A percentile compares a stretch with the other conserved stretches of the same genome.
Conservation (phyloP, 345 rosid genomes). For the Lumnitzera racemosa region DNA sequence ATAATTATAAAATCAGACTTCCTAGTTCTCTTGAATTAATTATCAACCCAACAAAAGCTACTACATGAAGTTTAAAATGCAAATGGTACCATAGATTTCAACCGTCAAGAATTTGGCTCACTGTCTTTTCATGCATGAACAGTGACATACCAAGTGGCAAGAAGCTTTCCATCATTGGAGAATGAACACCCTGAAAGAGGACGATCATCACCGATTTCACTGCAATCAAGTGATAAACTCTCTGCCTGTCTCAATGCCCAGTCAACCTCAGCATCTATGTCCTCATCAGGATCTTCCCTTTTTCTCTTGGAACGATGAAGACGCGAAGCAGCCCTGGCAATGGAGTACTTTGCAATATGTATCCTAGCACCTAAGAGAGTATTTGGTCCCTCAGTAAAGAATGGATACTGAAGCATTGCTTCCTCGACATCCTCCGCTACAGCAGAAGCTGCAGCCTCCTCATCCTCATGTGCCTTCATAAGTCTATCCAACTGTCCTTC, state of each 20-base stretch:
- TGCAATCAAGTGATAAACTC: constrained; percentile 64
- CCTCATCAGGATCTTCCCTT: constrained; percentile 93
- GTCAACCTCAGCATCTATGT: constrained; percentile 74
- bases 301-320: constrained; percentile 61
- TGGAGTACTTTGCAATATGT: constrained; percentile 65
- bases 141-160: constrained; percentile 70
- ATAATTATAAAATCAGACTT: no score
- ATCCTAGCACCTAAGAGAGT: constrained; percentile 68
- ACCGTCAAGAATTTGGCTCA: no score
- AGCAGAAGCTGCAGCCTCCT: constrained; percentile 51
- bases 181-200: constrained; percentile 93
- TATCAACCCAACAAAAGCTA: no score
- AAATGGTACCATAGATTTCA: no score
- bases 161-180: constrained; percentile 68
- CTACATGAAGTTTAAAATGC: no score
- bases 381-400: constrained; percentile 73
- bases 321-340: constrained; percentile 59
- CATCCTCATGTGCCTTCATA: constrained; percentile 84
- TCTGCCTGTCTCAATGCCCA: constrained; percentile 63
- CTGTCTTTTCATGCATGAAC: constrained; percentile 1
- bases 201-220: constrained; percentile 83
- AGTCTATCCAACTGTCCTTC: constrained; percentile 80
- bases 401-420: constrained; percentile 64
- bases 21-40: no score
- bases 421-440: constrained; percentile 49